phyloP scores from a whole-genome alignment of 2,329 filamentous ascomycete genomes.

The Fusarium sp. region DNA sequence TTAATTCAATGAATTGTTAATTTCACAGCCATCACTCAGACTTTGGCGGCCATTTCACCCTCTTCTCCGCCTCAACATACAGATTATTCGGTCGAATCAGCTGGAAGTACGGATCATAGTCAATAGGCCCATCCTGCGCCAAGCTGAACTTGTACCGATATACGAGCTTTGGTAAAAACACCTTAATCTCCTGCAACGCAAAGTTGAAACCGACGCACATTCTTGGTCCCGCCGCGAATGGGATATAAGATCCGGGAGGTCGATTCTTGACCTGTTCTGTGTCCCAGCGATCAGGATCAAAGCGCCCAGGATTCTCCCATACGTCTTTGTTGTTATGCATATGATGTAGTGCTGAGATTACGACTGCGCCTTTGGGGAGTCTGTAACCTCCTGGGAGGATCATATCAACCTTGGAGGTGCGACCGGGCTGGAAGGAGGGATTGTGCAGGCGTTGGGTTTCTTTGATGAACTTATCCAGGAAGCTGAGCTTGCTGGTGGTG shows the following conservation, averaged over 20 bases:
- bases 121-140: conserved; percentile 58
- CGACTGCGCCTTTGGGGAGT: conserved; percentile 59
- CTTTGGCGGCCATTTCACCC: conserved; percentile 15
- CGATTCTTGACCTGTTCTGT: conserved; percentile 61
- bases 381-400: conserved; percentile 68
- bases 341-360: conserved; percentile 61
- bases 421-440: conserved; percentile 67
- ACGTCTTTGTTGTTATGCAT: conserved; percentile 62
- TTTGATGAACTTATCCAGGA: conserved; percentile 67
- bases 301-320: conserved; percentile 66
- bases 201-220: conserved; percentile 73
- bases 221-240: conserved; percentile 65
- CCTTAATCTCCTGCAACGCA: conserved; percentile 67
- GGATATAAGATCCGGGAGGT: conserved; percentile 62
- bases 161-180: conserved; percentile 65
- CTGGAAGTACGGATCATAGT: conserved; percentile 69
- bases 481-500: conserved; percentile 55
- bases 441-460: conserved; percentile 68
- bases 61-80: conserved; percentile 58
- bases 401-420: conserved; percentile 64
- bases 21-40: background rate
- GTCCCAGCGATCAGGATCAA: conserved; percentile 69
- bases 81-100: conserved; percentile 65
- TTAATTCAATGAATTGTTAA: no score
- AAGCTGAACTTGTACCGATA: conserved; percentile 65